These are phyloP conservation scores for Aegilops speltoides DNA, from an alignment of 176 grass and related monocot genomes.

Conservation along the genomic window DNA sequence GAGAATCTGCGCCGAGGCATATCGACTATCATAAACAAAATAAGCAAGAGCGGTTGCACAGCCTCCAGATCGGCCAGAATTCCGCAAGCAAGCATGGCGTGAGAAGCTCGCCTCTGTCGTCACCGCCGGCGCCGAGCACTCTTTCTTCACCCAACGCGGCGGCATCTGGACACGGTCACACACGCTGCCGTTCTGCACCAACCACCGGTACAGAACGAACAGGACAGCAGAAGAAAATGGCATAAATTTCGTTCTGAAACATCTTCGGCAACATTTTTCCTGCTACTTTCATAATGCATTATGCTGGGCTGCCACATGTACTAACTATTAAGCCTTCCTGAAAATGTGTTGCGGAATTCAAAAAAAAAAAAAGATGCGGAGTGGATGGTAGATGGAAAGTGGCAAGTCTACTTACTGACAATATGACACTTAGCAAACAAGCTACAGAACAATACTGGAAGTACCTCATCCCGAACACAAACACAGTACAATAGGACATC, in stretches of 20 bases:
- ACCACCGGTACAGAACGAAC: neutral
- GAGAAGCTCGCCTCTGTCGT: too few species aligned
- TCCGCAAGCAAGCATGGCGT: too few species aligned
- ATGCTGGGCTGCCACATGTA: neutral
- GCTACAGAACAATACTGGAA: neutral
- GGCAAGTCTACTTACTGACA: neutral
- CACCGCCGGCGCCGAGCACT: too few species aligned
- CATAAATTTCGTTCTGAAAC: slow-evolving; percentile 12
- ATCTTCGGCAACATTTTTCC: neutral
- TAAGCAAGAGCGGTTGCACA: too few species aligned
- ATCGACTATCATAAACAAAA: too few species aligned
- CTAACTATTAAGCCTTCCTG: neutral
- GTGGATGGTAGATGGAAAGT: neutral
- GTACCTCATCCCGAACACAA: neutral
- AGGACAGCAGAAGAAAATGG: neutral
- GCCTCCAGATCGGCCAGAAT: too few species aligned
- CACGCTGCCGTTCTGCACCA: too few species aligned
- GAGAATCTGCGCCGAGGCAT: too few species aligned
- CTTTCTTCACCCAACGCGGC: too few species aligned
- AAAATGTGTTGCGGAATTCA: neutral
- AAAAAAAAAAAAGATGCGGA: neutral
- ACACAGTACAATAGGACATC: slow-evolving; percentile 4
- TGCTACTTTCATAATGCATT: neutral
- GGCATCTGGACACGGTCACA: too few species aligned
- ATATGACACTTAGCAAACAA: neutral